Conservation (phyloP, 352 stramenopile genomes). For the Pythium phragmitis region DNA sequence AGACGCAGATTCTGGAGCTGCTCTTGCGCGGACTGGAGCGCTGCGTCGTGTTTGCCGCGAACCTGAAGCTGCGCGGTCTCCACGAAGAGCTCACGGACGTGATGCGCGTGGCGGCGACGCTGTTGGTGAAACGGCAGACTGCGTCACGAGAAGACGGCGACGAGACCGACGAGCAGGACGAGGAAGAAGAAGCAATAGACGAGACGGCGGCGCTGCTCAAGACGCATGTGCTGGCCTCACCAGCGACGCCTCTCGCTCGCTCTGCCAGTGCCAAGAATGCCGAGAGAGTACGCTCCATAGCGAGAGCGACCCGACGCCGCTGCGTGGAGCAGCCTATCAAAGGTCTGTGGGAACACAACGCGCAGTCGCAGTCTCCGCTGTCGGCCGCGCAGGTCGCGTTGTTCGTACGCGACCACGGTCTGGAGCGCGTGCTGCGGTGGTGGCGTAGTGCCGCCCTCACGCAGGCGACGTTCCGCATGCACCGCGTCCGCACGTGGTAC, state of each 20-base stretch:
- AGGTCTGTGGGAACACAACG: slow-evolving; percentile 63
- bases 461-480: slow-evolving; percentile 67
- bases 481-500: slow-evolving; percentile 54
- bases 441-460: slow-evolving; percentile 44
- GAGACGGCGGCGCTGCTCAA: background rate
- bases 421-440: slow-evolving; percentile 61
- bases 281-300: slow-evolving; percentile 28
- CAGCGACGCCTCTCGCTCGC: slow-evolving; percentile 28
- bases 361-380: slow-evolving; percentile 27
- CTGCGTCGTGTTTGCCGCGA: slow-evolving; percentile 63
- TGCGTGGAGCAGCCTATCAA: slow-evolving; percentile 41
- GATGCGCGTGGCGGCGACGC: slow-evolving; percentile 13
- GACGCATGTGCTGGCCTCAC: slow-evolving; percentile 7
- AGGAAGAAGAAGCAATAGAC: background rate
- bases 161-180: background rate
- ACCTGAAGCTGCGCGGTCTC: slow-evolving; percentile 47
- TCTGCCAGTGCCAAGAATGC: background rate
- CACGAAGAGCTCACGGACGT: slow-evolving; percentile 50
- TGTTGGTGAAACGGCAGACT: background rate
- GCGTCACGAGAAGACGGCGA: background rate
- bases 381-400: slow-evolving; percentile 62
- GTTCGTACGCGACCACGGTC: slow-evolving; percentile 54
- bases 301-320: slow-evolving; percentile 29
- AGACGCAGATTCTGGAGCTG: slow-evolving; percentile 40
- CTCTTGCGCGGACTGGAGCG: slow-evolving; percentile 47